phyloP scores from a whole-genome alignment of 2,329 filamentous ascomycete species.

The Neopestalotiopsis sp. region DNA sequence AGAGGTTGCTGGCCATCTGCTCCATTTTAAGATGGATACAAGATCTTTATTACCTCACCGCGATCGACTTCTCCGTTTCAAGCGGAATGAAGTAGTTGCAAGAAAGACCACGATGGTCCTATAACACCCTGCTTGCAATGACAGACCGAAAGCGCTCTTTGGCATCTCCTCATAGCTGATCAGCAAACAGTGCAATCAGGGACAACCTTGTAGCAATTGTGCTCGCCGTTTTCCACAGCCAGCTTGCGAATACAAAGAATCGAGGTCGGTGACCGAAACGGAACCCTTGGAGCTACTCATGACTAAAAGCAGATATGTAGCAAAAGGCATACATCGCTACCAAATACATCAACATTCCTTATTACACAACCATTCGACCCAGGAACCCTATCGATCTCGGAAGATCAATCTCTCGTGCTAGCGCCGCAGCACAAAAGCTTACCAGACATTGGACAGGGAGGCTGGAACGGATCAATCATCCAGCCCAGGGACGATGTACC shows the following conservation, averaged over 20 bases:
- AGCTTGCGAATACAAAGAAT: slow-evolving; percentile 17
- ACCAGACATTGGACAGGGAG: neutral
- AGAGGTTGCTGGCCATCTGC: neutral
- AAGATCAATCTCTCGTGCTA: neutral
- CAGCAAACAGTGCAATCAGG: slow-evolving; percentile 13
- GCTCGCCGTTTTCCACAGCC: slow-evolving; percentile 16
- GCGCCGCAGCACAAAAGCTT: too few relatives aligned
- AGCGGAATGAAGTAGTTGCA: neutral
- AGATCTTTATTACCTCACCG: neutral
- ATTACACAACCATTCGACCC: neutral
- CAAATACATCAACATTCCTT: slow-evolving; percentile 10
- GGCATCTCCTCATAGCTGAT: slow-evolving; percentile 4
- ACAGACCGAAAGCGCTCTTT: neutral
- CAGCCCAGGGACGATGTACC: neutral
- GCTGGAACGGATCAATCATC: neutral
- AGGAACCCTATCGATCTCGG: neutral
- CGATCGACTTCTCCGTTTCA: neutral
- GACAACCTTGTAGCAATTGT: slow-evolving; percentile 15
- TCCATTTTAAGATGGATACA: neutral
- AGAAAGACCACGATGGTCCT: neutral
- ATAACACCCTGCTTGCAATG: neutral
- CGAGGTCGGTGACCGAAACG: neutral
- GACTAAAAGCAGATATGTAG: neutral
- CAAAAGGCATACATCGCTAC: neutral
- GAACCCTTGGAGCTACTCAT: neutral